phyloP scores from a whole-genome alignment of 345 rosid species.

The Ceriops decandra region DNA sequence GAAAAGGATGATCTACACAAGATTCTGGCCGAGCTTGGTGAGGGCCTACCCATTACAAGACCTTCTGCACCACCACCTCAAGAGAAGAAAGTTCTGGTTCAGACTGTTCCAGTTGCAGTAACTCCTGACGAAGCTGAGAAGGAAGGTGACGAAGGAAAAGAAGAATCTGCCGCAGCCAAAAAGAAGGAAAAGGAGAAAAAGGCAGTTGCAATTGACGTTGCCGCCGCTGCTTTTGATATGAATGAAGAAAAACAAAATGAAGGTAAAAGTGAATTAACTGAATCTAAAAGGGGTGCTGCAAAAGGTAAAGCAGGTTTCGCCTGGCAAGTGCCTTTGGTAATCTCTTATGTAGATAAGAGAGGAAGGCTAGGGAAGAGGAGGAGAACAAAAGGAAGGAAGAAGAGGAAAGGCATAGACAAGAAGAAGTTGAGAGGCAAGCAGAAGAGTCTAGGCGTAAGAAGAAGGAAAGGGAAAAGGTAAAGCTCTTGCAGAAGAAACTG shows the following conservation, averaged over 20 bases:
- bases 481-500: slow-evolving; percentile 70
- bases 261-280: slow-evolving; percentile 39
- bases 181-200: slow-evolving; percentile 75
- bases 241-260: slow-evolving; percentile 53
- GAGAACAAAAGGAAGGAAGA: slow-evolving; percentile 84
- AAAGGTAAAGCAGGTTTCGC: slow-evolving; percentile 73
- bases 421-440: slow-evolving; percentile 85
- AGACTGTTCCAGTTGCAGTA: slow-evolving; percentile 39
- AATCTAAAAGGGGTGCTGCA: slow-evolving; percentile 59
- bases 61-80: slow-evolving; percentile 34
- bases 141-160: slow-evolving; percentile 64
- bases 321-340: too few relatives aligned
- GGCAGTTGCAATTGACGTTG: slow-evolving; percentile 41
- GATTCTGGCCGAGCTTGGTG: slow-evolving; percentile 55
- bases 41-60: slow-evolving; percentile 27
- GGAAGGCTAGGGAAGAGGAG: slow-evolving; percentile 78
- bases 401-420: slow-evolving; percentile 74
- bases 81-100: slow-evolving; percentile 51
- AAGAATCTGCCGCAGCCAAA: slow-evolving; percentile 78
- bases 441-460: slow-evolving; percentile 87
- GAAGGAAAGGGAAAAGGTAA: slow-evolving; percentile 89
- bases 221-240: slow-evolving; percentile 29
- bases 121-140: slow-evolving; percentile 46
- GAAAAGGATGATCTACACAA: slow-evolving; percentile 34
- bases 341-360: too few relatives aligned